Base-by-base conservation (phyloP, 345 rosid genomes). In the Angophora floribunda region DNA sequence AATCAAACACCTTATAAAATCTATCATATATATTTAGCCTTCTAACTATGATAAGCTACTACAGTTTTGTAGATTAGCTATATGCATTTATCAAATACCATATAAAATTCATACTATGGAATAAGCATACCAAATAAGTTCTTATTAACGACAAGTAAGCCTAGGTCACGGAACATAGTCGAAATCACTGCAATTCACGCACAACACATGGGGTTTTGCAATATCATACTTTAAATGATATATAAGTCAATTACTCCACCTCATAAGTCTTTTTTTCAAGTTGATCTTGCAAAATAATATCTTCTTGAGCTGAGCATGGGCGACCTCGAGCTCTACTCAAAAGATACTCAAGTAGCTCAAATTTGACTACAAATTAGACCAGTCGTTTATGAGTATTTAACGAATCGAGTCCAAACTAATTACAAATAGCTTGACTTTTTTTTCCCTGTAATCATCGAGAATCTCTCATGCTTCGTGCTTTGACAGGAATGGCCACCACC, bases 301-400 rank as follows among this genome's bases (percentile, higher is more conserved):
- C 8, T 17, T 52, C 22, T 52, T 52, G 19, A 63, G 65, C 24
- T 59, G 65, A 59, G 30, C 30, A 24, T 11, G 6, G 30, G 30
- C 7, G 5, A 63, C 5, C 75, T 63, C 75, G 3, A 63, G 7
- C 36, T 63, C 32, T 9, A 13, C 17, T 63, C 17, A 13, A 6
- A 63, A 63, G 55, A 63, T 13, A 63, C 36, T 12, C 75, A 63
- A 14, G 75, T n/a, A 13, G 5, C 75, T 63, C 19, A 14, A n/a
- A 15, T n/a, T 63, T 2, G 2, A 65, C 41, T 6, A 6, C 75
- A n/a, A 14, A 65, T 65, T 4, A n/a, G 9, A 65, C 17, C 6
- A 65, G 36, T n/a, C 19, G 2, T n/a, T 3, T 0, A n/a, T 2
- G 1, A 65, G 41, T n/a, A 30, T 14, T n/a, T 7, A 13, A 15